These are phyloP conservation scores for Suhomyces chickasaworum DNA, from an alignment of 1,139 yeast genomes.

Conservation along the genomic window DNA sequence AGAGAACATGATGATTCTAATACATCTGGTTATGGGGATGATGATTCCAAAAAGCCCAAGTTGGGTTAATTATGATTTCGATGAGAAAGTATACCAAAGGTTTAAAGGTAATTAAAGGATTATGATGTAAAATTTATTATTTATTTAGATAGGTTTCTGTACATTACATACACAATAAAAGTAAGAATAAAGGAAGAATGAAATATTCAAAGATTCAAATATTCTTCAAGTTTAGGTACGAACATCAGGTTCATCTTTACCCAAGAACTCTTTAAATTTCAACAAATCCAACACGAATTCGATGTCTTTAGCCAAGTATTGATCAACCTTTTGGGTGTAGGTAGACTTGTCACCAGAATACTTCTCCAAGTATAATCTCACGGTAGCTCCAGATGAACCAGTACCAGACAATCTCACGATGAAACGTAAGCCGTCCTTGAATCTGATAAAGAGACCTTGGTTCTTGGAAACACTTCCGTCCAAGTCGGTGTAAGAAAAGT, in stretches of 20 bases:
- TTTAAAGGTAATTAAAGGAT: constrained; percentile 3
- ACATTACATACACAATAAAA: constrained; percentile 14
- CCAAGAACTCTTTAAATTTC: constrained; percentile 71
- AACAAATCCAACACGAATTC: constrained; percentile 65
- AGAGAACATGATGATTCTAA: constrained; percentile 25
- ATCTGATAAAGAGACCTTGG: constrained; percentile 88
- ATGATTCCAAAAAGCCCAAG: constrained; percentile 17
- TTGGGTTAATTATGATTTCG: constrained; percentile 10
- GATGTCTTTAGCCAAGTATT: constrained; percentile 66
- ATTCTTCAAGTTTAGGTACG: constrained; percentile 51
- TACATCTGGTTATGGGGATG: constrained; percentile 4
- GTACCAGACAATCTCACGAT: constrained; percentile 95
- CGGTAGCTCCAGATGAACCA: constrained; percentile 97
- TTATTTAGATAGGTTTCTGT: constrained; percentile 11
- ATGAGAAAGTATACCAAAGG: constrained; percentile 1
- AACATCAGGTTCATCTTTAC: constrained; percentile 87
- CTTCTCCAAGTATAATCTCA: constrained; percentile 87
- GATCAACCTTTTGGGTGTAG: constrained; percentile 61
- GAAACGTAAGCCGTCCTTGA: constrained; percentile 80
- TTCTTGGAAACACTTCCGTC: constrained; percentile 90
- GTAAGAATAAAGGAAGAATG: not conserved
- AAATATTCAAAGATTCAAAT: too few relatives aligned
- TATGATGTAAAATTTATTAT: constrained; percentile 1
- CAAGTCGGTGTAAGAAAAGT: constrained; percentile 89
- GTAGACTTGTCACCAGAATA: constrained; percentile 63